phyloP scores from a whole-genome alignment of 257 asterid genomes.

The Przewalskia tangutica region DNA sequence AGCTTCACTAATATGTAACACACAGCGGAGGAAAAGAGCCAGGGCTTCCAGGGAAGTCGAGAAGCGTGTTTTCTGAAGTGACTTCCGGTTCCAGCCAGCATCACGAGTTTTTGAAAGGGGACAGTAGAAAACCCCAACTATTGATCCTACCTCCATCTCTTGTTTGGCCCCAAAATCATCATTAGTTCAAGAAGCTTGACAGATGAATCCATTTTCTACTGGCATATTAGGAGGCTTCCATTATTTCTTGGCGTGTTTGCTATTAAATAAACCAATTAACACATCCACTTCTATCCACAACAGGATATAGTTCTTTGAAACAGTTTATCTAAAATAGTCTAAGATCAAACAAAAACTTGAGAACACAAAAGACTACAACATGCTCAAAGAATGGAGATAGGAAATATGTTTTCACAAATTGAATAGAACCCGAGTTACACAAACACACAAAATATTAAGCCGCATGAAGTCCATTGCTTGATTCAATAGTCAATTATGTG shows the following conservation, averaged over 20 bases:
- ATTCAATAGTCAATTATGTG: background rate
- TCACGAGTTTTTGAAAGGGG: background rate
- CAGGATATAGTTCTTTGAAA: background rate
- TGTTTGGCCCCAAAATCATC: background rate
- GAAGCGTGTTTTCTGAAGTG: background rate
- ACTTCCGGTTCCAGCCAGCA: background rate
- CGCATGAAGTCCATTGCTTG: background rate
- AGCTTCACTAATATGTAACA: background rate
- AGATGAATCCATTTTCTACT: background rate
- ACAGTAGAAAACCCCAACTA: background rate
- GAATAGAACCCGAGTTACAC: background rate
- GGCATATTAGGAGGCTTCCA: background rate
- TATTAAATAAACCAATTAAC: background rate
- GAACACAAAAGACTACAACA: background rate
- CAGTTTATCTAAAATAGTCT: background rate
- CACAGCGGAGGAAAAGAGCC: background rate
- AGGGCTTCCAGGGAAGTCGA: background rate
- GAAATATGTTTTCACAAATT: background rate
- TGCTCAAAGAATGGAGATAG: background rate
- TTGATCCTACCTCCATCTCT: background rate
- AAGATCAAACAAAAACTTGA: background rate
- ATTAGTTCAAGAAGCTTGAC: background rate
- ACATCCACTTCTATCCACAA: background rate
- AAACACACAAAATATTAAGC: background rate
- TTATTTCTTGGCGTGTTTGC: background rate